Evolutionary conservation across 2,329 filamentous ascomycete species (phyloP).

Genomic region (Fusarium armeniacum): DNA sequence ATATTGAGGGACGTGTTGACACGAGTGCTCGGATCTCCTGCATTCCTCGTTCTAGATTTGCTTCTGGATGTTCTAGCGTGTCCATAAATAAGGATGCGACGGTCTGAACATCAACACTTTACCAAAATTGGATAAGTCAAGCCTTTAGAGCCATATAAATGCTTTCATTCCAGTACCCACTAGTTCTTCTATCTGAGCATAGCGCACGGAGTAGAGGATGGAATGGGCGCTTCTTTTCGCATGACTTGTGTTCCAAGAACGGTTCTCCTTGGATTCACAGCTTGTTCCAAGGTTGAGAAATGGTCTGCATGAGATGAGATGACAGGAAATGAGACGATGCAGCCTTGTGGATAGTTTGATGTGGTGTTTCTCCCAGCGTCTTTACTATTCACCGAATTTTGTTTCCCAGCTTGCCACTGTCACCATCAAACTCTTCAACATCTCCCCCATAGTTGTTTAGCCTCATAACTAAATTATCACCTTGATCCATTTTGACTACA

Average conservation of each 20-base stretch:
- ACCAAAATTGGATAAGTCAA: neutral
- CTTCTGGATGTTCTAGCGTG: neutral
- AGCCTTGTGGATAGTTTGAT: neutral
- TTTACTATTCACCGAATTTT: neutral
- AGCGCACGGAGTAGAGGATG: neutral
- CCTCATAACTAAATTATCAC: neutral
- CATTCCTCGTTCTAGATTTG: neutral
- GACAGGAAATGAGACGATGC: neutral
- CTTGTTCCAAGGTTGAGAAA: neutral
- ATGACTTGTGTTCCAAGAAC: neutral
- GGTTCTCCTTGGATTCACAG: neutral
- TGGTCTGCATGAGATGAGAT: neutral
- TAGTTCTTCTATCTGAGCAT: neutral
- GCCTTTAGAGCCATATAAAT: neutral
- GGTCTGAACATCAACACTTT: neutral
- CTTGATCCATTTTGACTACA: neutral
- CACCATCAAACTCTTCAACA: neutral
- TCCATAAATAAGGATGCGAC: slow-evolving; percentile 1
- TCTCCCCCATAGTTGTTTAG: no score
- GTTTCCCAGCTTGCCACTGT: neutral
- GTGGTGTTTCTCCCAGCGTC: no score
- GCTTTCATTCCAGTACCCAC: neutral
- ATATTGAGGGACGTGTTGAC: neutral
- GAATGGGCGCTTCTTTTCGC: neutral
- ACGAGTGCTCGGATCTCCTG: neutral